Base-by-base conservation (phyloP, 306 rosid genomes). In the Alnus rubra region DNA sequence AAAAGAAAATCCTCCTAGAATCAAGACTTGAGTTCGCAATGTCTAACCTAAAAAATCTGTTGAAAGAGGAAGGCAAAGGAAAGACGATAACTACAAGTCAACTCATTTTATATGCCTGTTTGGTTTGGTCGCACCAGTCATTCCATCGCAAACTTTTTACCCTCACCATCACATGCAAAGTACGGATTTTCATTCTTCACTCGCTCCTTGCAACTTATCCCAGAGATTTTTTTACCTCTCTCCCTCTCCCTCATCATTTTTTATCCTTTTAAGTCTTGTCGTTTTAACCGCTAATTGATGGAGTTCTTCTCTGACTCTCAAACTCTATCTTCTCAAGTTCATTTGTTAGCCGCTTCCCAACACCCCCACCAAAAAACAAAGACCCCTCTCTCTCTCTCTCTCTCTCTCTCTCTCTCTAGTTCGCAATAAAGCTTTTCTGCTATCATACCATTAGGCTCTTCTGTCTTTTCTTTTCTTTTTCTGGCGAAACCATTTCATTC, bases 51-150 rank as follows among this genome's bases (percentile, higher is more conserved):
- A 15, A 37, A 39, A 35, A 10, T 67, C 50, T 3, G 52, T 39
- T 18, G 23, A 59, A 23, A 12, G 23, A n/a, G 62, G 53, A 28
- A 2, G 11, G 11, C 14, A 4, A 45, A 45, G 16, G 72, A 76
- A 13, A 8, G 58, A 37, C 10, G 23, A 70, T 16, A 30, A 54
- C 70, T 78, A 45, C 76, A 33, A 56, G 33, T 47, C 81, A 78
- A 71, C 76, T 28, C 15, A 44, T 5, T 14, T 42, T 42, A 8
- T 16, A 62, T 56, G 63, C 52, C 47, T 68, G 72, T 68, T 68
- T 14, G 72, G 72, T 68, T 68, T 14, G 72, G 72, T 68, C 72
- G 15, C 51, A 77, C 68, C 74, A 68, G 74, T 56, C 81, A 77
- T 69, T 67, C 75, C 74, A 56, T 69, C 28, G 72, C 72, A 42